Evolutionary conservation across 495 filamentous ascomycete species (phyloP).

Genomic region (Letharia lupina): DNA sequence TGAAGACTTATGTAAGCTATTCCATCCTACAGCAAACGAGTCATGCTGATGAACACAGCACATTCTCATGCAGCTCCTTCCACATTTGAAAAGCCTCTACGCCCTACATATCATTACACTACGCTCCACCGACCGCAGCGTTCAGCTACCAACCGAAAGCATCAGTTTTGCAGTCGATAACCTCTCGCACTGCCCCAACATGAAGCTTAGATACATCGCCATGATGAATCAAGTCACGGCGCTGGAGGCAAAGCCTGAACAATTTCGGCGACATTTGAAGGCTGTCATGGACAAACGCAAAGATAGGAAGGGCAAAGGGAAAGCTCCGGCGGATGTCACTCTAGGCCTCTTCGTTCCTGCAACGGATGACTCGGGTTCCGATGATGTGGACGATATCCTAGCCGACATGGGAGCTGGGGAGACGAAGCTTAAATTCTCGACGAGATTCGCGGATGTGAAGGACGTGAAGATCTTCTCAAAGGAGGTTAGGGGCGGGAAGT

Average conservation of each 20-base stretch:
- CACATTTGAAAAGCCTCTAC: slow-evolving; percentile 37
- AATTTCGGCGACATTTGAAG: slow-evolving; percentile 15
- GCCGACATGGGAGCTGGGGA: slow-evolving; percentile 16
- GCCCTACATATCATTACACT: slow-evolving; percentile 47
- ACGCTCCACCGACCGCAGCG: slow-evolving; percentile 42
- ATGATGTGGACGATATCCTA: slow-evolving; percentile 19
- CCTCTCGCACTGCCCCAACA: slow-evolving; percentile 39
- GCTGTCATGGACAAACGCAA: slow-evolving; percentile 12
- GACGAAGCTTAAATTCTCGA: slow-evolving; percentile 12
- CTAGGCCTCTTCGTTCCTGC: slow-evolving; percentile 3
- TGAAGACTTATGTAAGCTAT: slow-evolving; percentile 40
- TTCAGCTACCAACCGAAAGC: slow-evolving; percentile 38
- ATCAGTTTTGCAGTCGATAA: slow-evolving; percentile 46
- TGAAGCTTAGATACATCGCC: slow-evolving; percentile 47
- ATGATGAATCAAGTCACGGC: slow-evolving; percentile 25
- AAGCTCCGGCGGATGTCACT: slow-evolving; percentile 11
- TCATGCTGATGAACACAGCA: slow-evolving; percentile 34
- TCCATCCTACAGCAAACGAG: background rate
- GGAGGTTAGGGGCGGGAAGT: slow-evolving; percentile 19
- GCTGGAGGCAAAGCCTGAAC: slow-evolving; percentile 14
- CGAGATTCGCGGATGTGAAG: slow-evolving; percentile 12
- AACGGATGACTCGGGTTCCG: slow-evolving; percentile 20
- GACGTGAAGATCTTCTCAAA: slow-evolving; percentile 20
- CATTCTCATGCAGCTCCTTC: slow-evolving; percentile 43
- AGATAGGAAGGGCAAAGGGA: slow-evolving; percentile 24